Conservation (phyloP, 805 yeast genomes). For the Zygosaccharomyces kombuchaensis region DNA sequence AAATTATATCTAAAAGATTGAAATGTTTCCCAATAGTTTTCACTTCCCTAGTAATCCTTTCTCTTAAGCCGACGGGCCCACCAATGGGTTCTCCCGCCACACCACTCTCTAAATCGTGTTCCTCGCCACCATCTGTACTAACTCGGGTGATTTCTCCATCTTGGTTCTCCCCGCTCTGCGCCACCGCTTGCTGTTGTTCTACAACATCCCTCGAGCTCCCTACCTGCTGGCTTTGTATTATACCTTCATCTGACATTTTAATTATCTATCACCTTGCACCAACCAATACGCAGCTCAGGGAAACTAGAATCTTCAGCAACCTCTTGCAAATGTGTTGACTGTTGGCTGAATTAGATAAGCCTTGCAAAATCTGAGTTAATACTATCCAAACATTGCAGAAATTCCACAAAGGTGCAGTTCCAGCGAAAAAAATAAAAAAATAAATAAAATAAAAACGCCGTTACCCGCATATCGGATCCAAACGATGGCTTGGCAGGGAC, state of each 20-base stretch:
- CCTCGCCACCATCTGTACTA: background rate
- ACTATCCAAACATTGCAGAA: background rate
- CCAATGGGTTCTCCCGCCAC: slow-evolving; percentile 5
- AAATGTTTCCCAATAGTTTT: slow-evolving; percentile 35
- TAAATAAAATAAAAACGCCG: background rate
- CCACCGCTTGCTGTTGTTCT: background rate
- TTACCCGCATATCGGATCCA: background rate
- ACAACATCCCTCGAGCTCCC: slow-evolving; percentile 12
- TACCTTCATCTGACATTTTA: slow-evolving; percentile 9
- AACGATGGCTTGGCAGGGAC: too few species aligned
- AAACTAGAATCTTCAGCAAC: background rate
- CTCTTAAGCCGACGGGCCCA: slow-evolving; percentile 16
- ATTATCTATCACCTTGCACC: background rate
- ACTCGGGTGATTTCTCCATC: background rate
- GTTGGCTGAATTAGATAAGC: background rate
- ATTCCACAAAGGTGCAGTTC: background rate
- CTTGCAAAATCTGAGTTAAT: background rate
- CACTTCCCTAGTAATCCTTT: slow-evolving; percentile 21
- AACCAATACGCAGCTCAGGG: background rate
- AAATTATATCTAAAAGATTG: slow-evolving; percentile 39
- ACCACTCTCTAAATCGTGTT: slow-evolving; percentile 1
- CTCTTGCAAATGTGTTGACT: background rate
- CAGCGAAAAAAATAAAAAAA: background rate
- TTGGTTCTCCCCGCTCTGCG: background rate
- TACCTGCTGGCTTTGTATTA: slow-evolving; percentile 10